Evolutionary conservation across 768 basidiomycete species (phyloP).

Genomic region (Mycena metata): DNA sequence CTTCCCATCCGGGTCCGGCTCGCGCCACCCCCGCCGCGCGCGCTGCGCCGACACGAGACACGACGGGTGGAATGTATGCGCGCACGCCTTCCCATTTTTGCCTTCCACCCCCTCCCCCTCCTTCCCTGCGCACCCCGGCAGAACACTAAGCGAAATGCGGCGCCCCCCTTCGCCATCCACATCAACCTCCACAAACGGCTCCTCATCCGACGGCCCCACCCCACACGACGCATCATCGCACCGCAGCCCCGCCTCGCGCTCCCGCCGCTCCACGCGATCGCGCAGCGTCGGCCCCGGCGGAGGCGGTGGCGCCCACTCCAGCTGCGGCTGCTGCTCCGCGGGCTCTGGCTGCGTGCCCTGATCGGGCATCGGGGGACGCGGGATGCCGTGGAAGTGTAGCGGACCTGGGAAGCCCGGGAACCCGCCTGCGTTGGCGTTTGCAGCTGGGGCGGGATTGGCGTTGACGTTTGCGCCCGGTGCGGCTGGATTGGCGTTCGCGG

Average conservation of each 20-base stretch:
- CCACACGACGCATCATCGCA: constrained; percentile 83
- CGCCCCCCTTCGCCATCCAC: too few species aligned
- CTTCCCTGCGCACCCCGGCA: constrained; percentile 23
- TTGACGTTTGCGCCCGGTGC: background rate
- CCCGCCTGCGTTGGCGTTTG: background rate
- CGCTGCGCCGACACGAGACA: constrained; percentile 80
- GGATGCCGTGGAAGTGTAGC: background rate
- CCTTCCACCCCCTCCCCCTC: constrained; percentile 1
- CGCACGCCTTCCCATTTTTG: constrained; percentile 54
- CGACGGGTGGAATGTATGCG: constrained; percentile 77
- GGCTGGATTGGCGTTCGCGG: background rate
- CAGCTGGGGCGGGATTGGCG: too few species aligned
- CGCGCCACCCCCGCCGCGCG: constrained; percentile 72
- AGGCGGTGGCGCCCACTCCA: constrained; percentile 70
- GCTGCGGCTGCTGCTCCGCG: constrained; percentile 29
- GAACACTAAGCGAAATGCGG: too few species aligned
- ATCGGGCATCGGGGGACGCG: background rate
- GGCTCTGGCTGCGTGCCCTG: too few species aligned
- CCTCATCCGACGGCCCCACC: constrained; percentile 81
- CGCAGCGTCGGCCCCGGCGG: constrained; percentile 80
- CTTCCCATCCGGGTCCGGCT: constrained; percentile 55
- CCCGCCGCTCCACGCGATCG: constrained; percentile 78
- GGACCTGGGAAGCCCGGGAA: background rate
- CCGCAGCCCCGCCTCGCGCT: constrained; percentile 78
- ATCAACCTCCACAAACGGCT: constrained; percentile 58